Base-by-base conservation (phyloP, 768 basidiomycete genomes). In the Cystobasidium tubakii region DNA sequence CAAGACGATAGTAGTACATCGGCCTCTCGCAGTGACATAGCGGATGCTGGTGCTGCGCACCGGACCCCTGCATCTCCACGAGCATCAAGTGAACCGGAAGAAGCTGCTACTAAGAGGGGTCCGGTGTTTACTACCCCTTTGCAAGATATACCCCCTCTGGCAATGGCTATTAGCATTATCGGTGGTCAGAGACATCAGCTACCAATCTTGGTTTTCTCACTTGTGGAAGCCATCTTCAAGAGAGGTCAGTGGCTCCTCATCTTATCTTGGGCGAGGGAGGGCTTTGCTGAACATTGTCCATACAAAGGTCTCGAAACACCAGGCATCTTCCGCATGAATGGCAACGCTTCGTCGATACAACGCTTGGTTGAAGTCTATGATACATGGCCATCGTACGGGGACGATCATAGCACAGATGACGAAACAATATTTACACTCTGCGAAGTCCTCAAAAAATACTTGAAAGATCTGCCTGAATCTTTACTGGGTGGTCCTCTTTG, bases 391-490 rank as follows among this genome's bases (percentile, higher is more conserved):
- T 71, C 69, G 19, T 71, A 71, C 36, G 69, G 69, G 4, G 69
- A 71, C 55, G 69, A 71, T 39, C n/a, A 54, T 10, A 71, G 39
- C 27, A 33, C 55, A 23, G 69, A 71, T 15, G 29, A 55, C 9
- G 53, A 71, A 4, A 33, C 69, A 15, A 36, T 71, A 2, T 71
- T 57, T 31, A 71, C 69, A 15, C 36, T 71, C 6, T 71, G 69
- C 27, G 69, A 71, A 54, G 33, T 71, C 27, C 54, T 87, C 29
- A 83, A 84, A 15, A 82, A 83, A 1, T 87, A 84, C 74, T 81
- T 87, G 66, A 82, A 83, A 21, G 81, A 83, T 65, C 81, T 87
- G 7, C 84, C 86, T 0, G 79, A 80, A 62, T 83, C 86, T 0
- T 80, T 87, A 27, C 76, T 87, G 60, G 83, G 84, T 63, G 78